Base-by-base conservation (phyloP, 352 stramenopile species). In the Pythium aristosporum region DNA sequence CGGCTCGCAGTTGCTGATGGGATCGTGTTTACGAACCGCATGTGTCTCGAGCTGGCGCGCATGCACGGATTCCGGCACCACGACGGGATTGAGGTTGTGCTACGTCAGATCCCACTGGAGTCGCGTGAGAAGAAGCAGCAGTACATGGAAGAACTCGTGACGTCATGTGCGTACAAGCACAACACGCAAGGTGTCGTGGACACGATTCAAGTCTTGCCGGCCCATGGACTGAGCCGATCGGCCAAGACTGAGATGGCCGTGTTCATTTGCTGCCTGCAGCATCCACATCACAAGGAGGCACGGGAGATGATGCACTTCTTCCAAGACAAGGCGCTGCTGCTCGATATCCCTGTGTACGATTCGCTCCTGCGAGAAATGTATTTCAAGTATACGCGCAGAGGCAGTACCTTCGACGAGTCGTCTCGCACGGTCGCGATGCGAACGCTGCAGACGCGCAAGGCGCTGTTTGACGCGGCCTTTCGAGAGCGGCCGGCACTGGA, bases 281-380 rank as follows among this genome's bases (percentile, higher is more conserved):
- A 84, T 43, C 60, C 75, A 15, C 65, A 65, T 0, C 53, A 81
- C 21, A 49, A 61, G 43, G 62, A 80, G 0, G 80, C 77, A 2
- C 66, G 71, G 39, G 18, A 64, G 11, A 76, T 75, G 63, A 57
- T 92, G 47, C 69, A 77, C 2, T 64, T 68, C 32, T 85, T 88
- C 46, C 83, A 92, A 65, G 52, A 68, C 41, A 56, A 60, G 6
- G 60, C 28, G 1, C 51, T 88, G 34, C 67, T 89, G 63, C 65
- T 90, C 55, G 37, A 68, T 5, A 76, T 90, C 5, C 81, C 81
- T 20, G 77, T 85, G 28, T 92, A 92, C 57, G 76, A 85, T 30
- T 90, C 83, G 23, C 62, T 90, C 21, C 66, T 92, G 50, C 83
- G 76, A 20, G 83, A 92, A 48, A 82, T 92, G 59, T 91, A 88